Conservation (phyloP, 2,329 filamentous ascomycete genomes). For the Pseudogymnoascus sp. region DNA sequence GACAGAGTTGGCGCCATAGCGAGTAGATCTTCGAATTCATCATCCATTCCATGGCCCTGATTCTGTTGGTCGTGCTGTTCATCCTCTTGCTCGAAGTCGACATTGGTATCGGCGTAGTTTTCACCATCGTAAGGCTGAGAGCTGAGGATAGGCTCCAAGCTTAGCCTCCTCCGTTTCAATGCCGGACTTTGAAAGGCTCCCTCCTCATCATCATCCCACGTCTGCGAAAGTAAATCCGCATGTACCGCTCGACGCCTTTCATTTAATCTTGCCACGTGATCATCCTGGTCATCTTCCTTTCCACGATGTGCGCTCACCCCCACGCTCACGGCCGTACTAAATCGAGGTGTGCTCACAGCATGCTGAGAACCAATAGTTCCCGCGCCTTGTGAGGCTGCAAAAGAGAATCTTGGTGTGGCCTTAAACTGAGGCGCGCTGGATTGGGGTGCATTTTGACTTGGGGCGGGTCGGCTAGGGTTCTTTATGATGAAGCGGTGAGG, state of each 20-base stretch:
- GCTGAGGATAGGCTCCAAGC: conserved; percentile 17
- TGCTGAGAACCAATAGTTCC: neutral
- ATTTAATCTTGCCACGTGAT: conserved; percentile 4
- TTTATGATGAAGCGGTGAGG: conserved; percentile 31
- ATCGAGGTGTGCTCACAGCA: neutral
- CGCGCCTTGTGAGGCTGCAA: conserved; percentile 24
- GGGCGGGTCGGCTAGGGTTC: conserved; percentile 19
- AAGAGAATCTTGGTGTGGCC: conserved; percentile 27
- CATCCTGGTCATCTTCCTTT: neutral
- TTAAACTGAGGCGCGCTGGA: conserved; percentile 28
- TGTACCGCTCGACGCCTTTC: neutral
- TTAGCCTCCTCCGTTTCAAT: conserved; percentile 21
- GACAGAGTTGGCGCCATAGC: conserved; percentile 22
- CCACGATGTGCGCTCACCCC: neutral
- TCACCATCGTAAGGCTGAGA: neutral
- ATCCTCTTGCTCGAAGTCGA: conserved; percentile 12
- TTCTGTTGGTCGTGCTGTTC: conserved; percentile 10
- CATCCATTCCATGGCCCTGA: neutral
- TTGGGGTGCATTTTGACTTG: conserved; percentile 20
- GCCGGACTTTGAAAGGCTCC: neutral
- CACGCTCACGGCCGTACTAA: neutral
- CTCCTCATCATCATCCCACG: neutral
- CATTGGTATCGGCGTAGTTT: neutral
- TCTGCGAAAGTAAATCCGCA: neutral
- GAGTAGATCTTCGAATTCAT: conserved; percentile 11